phyloP scores from a whole-genome alignment of 305 asterid species.

The Fraxinus paxiana region DNA sequence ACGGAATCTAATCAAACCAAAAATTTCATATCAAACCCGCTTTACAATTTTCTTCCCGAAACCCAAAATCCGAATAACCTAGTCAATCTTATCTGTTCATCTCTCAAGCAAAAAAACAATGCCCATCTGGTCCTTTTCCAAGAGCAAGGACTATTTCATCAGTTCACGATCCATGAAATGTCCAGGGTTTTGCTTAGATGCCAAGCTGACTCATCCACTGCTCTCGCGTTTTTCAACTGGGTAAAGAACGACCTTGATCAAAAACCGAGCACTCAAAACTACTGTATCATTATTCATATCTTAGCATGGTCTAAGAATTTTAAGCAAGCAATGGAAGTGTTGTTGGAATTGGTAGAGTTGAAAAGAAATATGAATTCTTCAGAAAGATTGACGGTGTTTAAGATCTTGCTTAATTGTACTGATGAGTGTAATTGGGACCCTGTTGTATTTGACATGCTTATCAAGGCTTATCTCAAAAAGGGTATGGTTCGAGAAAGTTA shows the following conservation, averaged over 20 bases:
- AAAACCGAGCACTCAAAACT: slow-evolving; percentile 37
- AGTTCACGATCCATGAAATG: slow-evolving; percentile 48
- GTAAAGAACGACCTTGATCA: slow-evolving; percentile 44
- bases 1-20: slow-evolving; percentile 19
- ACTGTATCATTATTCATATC: slow-evolving; percentile 57
- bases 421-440: slow-evolving; percentile 75
- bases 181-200: slow-evolving; percentile 73
- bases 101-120: slow-evolving; percentile 44
- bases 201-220: slow-evolving; percentile 64
- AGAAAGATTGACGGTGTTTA: slow-evolving; percentile 31
- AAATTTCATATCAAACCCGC: slow-evolving; percentile 42
- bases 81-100: slow-evolving; percentile 52
- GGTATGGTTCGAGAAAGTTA: slow-evolving; percentile 56
- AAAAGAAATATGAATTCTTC: slow-evolving; percentile 23
- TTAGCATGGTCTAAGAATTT: slow-evolving; percentile 64
- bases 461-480: slow-evolving; percentile 65
- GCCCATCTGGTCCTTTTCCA: slow-evolving; percentile 35
- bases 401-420: slow-evolving; percentile 42
- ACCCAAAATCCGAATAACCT: slow-evolving; percentile 64
- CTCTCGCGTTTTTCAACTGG: slow-evolving; percentile 70
- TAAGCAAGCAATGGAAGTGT: slow-evolving; percentile 53
- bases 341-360: slow-evolving; percentile 52
- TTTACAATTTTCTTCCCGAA: slow-evolving; percentile 60
- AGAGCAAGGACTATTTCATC: slow-evolving; percentile 43
- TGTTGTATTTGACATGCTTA: slow-evolving; percentile 77